phyloP scores from a whole-genome alignment of 768 basidiomycete genomes.

The Neoboletus brunneissimus region DNA sequence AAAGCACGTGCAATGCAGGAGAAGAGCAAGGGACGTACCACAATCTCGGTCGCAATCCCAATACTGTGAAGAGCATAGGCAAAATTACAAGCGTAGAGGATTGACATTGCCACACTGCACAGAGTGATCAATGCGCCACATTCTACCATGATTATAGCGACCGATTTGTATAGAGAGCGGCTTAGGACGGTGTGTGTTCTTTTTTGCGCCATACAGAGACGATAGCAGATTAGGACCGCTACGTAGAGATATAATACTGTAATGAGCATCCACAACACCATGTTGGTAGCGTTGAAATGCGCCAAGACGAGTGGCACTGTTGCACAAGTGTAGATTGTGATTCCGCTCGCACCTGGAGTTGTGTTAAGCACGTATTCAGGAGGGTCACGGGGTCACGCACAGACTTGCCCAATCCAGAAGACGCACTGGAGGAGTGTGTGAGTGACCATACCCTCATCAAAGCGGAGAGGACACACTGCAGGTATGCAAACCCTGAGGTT shows the following conservation, averaged over 20 bases:
- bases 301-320: not conserved
- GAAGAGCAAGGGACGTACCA: conserved; percentile 7
- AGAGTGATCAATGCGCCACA: conserved; percentile 14
- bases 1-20: not conserved
- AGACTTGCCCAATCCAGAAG: conserved; percentile 19
- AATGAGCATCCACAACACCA: conserved; percentile 15
- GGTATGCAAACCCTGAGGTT: conserved; percentile 12
- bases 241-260: conserved; percentile 13
- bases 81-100: conserved; percentile 5
- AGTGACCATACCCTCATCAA: not conserved
- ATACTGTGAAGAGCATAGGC: not conserved
- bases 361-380: not conserved
- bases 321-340: not conserved
- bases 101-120: conserved; percentile 5
- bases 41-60: conserved; percentile 16
- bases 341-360: conserved; percentile 6
- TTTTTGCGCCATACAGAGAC: conserved; percentile 13
- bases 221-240: conserved; percentile 15
- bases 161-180: conserved; percentile 9
- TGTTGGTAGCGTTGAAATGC: not conserved
- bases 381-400: conserved; percentile 6
- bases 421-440: conserved; percentile 6
- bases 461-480: conserved; percentile 8
- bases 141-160: conserved; percentile 18
- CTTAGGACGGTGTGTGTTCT: conserved; percentile 1